Evolutionary conservation across 306 rosid genomes (phyloP), one percentile per base, ranked within the genome.

Genomic region (Lathyrus oleraceus): DNA sequence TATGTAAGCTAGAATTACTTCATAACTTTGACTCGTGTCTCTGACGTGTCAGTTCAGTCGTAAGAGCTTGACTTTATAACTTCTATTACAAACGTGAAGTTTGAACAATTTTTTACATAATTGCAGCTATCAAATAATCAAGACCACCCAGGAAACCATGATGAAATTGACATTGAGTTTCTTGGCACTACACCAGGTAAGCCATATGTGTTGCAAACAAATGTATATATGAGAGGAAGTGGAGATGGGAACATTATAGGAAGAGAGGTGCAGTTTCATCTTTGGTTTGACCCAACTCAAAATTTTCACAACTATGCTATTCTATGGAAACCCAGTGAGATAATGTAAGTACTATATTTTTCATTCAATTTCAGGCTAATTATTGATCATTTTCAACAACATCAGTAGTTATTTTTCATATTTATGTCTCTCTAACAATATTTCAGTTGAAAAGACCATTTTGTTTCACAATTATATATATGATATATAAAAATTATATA

Each of bases 221-320:
- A 94, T 78, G 99, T 94, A 1, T 94, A 78, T 79, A 73, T 89
- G 2, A 87, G 81, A 83, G 99, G 99, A 66, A 94, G 91, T 79
- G 99, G 99, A 49, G 96, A 91, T 75, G 91, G 92, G 43, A 83
- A 69, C 47, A 72, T 94, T 10, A 67, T 94, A 10, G 99, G 99
- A 35, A 87, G 97, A 76, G 99, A 94, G 84, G 65, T 81, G 84
- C 80, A 8, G 76, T 85, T 94, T 75, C 96, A 94, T 67, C 96
- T 94, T 70, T 94, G 99, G 99, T 94, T 94, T 53, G 97, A 94
- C 67, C 99, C 98, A 21, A 87, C 99, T 16, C 86, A 91, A 71
- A 87, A 88, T 65, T 94, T 84, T 76, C 99, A 94, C 81, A 72
- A 86, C 81, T 94, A 94, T 52, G 99, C 89, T 67, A 61, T 94